Conservation (phyloP, 2,329 filamentous ascomycete species). For the Epichloe sibirici region DNA sequence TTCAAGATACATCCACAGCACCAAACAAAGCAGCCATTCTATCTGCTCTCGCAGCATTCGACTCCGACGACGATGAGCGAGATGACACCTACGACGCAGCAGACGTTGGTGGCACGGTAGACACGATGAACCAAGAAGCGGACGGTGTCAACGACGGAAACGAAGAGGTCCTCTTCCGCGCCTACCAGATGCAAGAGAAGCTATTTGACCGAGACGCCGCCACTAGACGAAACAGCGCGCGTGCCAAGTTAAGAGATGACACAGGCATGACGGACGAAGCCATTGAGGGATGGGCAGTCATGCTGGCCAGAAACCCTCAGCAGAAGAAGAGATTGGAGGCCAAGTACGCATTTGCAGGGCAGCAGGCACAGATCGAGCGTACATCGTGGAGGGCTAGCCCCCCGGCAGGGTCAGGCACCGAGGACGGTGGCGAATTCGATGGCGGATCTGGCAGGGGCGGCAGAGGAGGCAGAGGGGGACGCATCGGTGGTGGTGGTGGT, state of each 20-base stretch:
- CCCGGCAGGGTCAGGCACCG: conserved; percentile 41
- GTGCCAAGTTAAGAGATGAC: conserved; percentile 55
- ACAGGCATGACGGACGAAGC: conserved; percentile 88
- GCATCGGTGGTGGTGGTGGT: neutral
- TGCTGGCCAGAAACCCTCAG: conserved; percentile 63
- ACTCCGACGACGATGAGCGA: conserved; percentile 88
- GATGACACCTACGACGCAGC: conserved; percentile 93
- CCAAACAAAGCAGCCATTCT: conserved; percentile 77
- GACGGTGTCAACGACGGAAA: conserved; percentile 37
- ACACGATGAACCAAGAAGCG: conserved; percentile 47
- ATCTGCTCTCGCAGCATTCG: conserved; percentile 77
- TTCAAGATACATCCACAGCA: conserved; percentile 50
- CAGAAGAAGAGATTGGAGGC: conserved; percentile 58
- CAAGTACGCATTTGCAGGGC: conserved; percentile 54
- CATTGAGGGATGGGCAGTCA: conserved; percentile 87
- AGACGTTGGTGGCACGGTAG: conserved; percentile 83
- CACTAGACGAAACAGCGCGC: conserved; percentile 51
- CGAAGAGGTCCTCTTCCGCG: conserved; percentile 62
- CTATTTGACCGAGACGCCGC: conserved; percentile 60
- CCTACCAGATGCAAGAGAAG: conserved; percentile 52
- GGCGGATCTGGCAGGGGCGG: conserved; percentile 21
- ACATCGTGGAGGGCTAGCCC: conserved; percentile 50
- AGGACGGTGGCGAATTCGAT: conserved; percentile 41
- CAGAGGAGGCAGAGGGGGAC: conserved; percentile 32
- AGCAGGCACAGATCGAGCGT: conserved; percentile 50